Evolutionary conservation across 164 flowering plant species (phyloP).

Genomic region (Nelumbo lutea): DNA sequence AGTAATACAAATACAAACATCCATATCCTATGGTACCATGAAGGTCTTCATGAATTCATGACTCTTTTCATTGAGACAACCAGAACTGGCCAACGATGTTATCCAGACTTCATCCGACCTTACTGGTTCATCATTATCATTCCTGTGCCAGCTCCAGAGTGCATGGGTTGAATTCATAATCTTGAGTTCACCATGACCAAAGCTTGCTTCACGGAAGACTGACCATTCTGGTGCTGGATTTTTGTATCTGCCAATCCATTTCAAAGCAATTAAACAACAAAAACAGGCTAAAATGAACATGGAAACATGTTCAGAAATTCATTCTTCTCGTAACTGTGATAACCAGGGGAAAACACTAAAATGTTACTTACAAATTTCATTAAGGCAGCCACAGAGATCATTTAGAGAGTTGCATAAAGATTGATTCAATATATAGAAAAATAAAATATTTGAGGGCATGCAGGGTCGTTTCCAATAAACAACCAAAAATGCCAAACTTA

Average conservation of each 20-base stretch:
- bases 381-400: too few species aligned
- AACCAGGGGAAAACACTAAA: too few species aligned
- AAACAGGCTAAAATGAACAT: too few species aligned
- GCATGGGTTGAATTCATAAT: constrained; percentile 61
- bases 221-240: constrained; percentile 85
- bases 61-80: constrained; percentile 20
- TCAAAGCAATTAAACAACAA: not conserved
- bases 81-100: constrained; percentile 32
- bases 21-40: constrained; percentile 29
- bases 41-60: constrained; percentile 29
- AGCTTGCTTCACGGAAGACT: constrained; percentile 73
- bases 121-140: constrained; percentile 38
- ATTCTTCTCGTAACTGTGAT: too few species aligned
- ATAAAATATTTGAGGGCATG: too few species aligned
- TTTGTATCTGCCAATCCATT: constrained; percentile 48
- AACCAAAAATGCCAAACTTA: too few species aligned
- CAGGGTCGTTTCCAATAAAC: too few species aligned
- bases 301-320: too few species aligned
- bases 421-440: too few species aligned
- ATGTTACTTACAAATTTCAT: too few species aligned
- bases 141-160: constrained; percentile 73
- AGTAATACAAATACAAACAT: not conserved
- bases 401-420: too few species aligned
- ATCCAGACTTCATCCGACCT: constrained; percentile 54
- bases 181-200: constrained; percentile 64